Base-by-base conservation (phyloP, 495 filamentous ascomycete species). In the Daldinia grandis region DNA sequence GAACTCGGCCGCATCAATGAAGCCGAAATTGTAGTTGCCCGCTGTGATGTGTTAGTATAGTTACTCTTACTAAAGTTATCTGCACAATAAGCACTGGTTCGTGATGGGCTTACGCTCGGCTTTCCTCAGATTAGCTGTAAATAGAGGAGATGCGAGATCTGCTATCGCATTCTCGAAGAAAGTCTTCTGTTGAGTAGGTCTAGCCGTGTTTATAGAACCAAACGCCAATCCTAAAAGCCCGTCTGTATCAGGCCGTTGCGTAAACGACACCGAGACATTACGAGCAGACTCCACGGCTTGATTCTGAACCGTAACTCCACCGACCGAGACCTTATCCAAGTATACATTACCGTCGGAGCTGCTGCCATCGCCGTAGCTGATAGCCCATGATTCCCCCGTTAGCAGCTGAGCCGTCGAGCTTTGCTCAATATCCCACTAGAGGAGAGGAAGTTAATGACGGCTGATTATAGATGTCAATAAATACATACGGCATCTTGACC, bases 151-250 rank as follows among this genome's bases (percentile, higher is more conserved):
- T 50, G 87, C 86, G 4, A 94, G 84, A 38, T 81, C 76, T 4
- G 78, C 59, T 71, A 87, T 83, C 60, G 92, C 90, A 66, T 88
- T 93, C 78, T 89, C 86, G 78, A 94, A 92, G 82, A 91, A 95
- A 3, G 92, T 95, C 62, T 85, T 86, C 76, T 91, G 87, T 47
- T 79, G 58, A 15, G 72, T 81, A 21, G 93, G 93, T 53, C 69
- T 58, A 68, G 93, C 88, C 10, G 87, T 87, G 84, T 95, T 97
- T 79, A 95, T 85, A 4, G 76, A 83, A 62, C 86, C 87, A 78
- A 94, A 95, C 9, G 86, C 91, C 25, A 95, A 84, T 21, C 93
- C 93, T 25, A 95, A 81, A 21, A 97, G 85, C 17, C 93, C 93
- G 70, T 92, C 90, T 60, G 83, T 88, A 63, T 84, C 80, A 55